Evolutionary conservation across 495 filamentous ascomycete genomes (phyloP).

Genomic region (Lichenothelia convexa): DNA sequence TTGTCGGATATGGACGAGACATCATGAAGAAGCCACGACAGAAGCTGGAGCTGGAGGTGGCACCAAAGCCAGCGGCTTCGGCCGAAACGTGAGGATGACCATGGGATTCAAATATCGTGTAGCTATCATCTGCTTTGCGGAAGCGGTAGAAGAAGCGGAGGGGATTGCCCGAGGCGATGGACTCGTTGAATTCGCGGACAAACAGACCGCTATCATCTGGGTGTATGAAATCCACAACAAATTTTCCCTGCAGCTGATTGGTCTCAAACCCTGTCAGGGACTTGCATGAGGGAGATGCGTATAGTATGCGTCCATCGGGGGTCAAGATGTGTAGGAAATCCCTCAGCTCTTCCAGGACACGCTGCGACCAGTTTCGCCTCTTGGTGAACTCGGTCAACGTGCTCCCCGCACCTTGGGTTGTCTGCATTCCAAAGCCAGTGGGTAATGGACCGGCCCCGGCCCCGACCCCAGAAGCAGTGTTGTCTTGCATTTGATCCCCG

Average conservation of each 20-base stretch:
- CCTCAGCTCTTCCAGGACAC: constrained; percentile 73
- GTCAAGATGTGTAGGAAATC: constrained; percentile 81
- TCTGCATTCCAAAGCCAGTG: constrained; percentile 34
- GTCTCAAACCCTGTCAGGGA: constrained; percentile 58
- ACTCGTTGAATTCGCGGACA: constrained; percentile 76
- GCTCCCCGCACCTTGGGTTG: constrained; percentile 32
- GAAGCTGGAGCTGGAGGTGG: constrained; percentile 41
- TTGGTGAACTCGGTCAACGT: constrained; percentile 69
- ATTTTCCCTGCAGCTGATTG: constrained; percentile 51
- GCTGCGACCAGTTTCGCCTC: constrained; percentile 73
- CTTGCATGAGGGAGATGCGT: constrained; percentile 64
- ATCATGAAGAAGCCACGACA: constrained; percentile 91
- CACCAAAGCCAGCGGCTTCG: constrained; percentile 39
- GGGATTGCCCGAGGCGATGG: constrained; percentile 60
- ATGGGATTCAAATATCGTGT: constrained; percentile 68
- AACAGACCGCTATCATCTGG: constrained; percentile 76
- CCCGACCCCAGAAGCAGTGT: constrained; percentile 20
- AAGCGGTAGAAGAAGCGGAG: constrained; percentile 85
- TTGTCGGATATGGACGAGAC: constrained; percentile 78
- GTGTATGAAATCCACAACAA: constrained; percentile 68
- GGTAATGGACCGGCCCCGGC: constrained; percentile 38
- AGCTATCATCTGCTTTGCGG: constrained; percentile 52
- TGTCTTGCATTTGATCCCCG: constrained; percentile 10
- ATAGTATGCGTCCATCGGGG: constrained; percentile 63
- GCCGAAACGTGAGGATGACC: constrained; percentile 78